Evolutionary conservation across 2,329 filamentous ascomycete species (phyloP).

Genomic region (Fonsecaea erecta): DNA sequence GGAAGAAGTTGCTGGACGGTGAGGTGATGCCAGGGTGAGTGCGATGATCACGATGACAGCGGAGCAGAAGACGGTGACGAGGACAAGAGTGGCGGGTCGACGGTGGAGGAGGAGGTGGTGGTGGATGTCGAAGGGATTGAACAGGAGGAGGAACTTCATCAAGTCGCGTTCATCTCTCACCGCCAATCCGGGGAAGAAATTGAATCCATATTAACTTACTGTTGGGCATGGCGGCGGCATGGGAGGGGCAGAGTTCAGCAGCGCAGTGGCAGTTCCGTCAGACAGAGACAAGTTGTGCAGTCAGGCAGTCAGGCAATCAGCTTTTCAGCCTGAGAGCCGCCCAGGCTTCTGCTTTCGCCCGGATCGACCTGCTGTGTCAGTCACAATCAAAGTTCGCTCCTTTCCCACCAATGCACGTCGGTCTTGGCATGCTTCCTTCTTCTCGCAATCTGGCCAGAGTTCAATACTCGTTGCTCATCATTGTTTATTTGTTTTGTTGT

Average conservation of each 20-base stretch:
- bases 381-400: not conserved
- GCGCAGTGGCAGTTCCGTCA: not conserved
- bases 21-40: slow-evolving; percentile 31
- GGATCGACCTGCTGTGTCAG: not conserved
- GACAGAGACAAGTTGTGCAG: not conserved
- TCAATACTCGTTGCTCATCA: not conserved
- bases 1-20: slow-evolving; percentile 15
- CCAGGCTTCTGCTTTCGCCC: not conserved
- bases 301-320: not conserved
- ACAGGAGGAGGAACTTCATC: not conserved
- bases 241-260: not conserved
- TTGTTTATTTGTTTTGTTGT: not conserved
- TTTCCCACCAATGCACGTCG: not conserved
- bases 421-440: not conserved
- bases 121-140: not conserved
- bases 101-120: not conserved
- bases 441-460: not conserved
- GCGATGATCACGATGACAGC: slow-evolving; percentile 26
- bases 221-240: not conserved
- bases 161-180: not conserved
- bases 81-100: slow-evolving; percentile 1
- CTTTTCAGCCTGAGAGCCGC: not conserved
- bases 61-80: slow-evolving; percentile 22
- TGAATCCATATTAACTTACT: no score
- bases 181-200: not conserved